These are phyloP conservation scores for Gnomoniopsis smithogilvyi DNA, from an alignment of 2,329 filamentous ascomycete genomes.

Conservation along the genomic window DNA sequence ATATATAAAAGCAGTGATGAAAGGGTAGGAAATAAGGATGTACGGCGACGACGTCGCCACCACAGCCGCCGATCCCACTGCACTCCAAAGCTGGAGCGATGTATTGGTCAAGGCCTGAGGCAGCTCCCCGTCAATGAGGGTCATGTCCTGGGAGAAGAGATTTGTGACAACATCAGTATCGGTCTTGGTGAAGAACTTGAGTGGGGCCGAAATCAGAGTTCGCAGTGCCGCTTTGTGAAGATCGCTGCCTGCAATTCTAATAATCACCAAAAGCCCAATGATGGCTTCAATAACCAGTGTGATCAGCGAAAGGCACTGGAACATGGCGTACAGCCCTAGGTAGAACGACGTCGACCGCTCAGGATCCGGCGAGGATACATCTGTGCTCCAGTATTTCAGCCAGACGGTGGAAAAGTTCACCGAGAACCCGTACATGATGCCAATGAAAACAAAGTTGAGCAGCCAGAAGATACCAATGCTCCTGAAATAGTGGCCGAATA, in stretches of 20 bases:
- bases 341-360: background rate
- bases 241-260: background rate
- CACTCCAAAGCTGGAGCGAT: conserved; percentile 20
- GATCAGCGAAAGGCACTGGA: background rate
- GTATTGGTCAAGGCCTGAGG: conserved; percentile 29
- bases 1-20: conserved; percentile 44
- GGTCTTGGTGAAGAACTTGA: conserved; percentile 33
- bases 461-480: conserved; percentile 22
- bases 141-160: conserved; percentile 41
- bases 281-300: background rate
- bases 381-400: conserved; percentile 19
- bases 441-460: conserved; percentile 22
- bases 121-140: conserved; percentile 36
- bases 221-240: conserved; percentile 26
- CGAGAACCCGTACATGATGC: conserved; percentile 25
- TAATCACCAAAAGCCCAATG: background rate
- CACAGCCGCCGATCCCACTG: conserved; percentile 26
- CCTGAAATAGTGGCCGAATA: conserved; percentile 34
- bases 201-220: conserved; percentile 31
- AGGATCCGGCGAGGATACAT: background rate
- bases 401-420: conserved; percentile 33
- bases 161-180: conserved; percentile 34
- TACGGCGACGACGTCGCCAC: conserved; percentile 27
- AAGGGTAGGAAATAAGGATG: conserved; percentile 42
- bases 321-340: conserved; percentile 9